Evolutionary conservation across 768 basidiomycete genomes (phyloP), one percentile per base, ranked within the genome.

Genomic region (Coprinopsis cinerea): DNA sequence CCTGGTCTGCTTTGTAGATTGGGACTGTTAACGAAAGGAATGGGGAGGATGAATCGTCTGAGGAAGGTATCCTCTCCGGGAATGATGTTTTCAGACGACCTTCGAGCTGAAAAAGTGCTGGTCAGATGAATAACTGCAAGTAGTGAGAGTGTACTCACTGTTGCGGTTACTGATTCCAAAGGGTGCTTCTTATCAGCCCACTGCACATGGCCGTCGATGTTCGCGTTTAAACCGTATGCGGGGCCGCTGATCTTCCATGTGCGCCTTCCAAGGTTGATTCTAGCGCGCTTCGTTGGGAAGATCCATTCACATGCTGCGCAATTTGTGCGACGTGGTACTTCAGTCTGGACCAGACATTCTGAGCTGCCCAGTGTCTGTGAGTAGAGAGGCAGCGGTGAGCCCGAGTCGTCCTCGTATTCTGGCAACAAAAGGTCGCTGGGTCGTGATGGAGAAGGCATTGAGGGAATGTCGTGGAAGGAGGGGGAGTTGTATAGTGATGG

Each of bases 201-300:
- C 18, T 53, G 57, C 2, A 76, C 51, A 22, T 60, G 51, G 15
- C 75, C 76, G 28, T 72, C 66, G n/a, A 76, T 65, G 15, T 58
- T 57, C 7, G 67, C 71, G 23, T 69, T 64, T 30, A 64, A 56
- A 20, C 76, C 76, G 56, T 75, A 78, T 15, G 65, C 64, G 9
- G 76, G 74, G 20, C 64, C 57, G 39, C 58, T 54, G 2, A 70
- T 58, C 14, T 65, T 66, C 67, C 68, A 72, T 15, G 64, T 60
- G 36, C 68, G 67, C 24, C 62, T 62, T 11, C 73, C 71, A 22
- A 77, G 59, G 55, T 70, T 70, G 24, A 75, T 57, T 24, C 61
- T 62, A 53, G 75, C 63, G 51, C 67, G 62, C 40, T 73, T 66
- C 10, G 68, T 70, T 47, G 64, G 61, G 55, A 68, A 71, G 14